Base-by-base conservation (phyloP, 176 grass and related monocot species). In the Rhynchospora pubera region DNA sequence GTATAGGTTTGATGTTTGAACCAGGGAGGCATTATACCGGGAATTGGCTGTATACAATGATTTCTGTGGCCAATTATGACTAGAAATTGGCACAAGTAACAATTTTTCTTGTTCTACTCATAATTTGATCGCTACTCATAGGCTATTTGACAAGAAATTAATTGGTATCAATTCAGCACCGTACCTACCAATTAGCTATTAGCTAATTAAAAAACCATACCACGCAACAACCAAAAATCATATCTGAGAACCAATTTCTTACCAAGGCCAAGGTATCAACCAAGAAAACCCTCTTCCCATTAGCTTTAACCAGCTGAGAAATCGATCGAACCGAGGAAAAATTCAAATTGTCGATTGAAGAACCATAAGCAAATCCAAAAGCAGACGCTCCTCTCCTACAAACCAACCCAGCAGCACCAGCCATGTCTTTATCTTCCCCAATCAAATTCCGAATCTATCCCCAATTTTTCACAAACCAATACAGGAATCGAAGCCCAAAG, bases 261-360 rank as follows among this genome's bases (percentile, higher is more conserved):
- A 98, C 95, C 79, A 94, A 87, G 6, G 92, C 92, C 83, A 98
- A 88, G 72, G 95, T 98, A 85, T 98, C 92, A 51, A 98, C 90
- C 81, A 94, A 89, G 90, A 88, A 98, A 48, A 85, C 95, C 60
- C 85, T 88, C 11, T 87, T 91, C 42, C 90, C 92, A 83, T 94
- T 97, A 61, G 87, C 91, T 87, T 97, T 92, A 52, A 94, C 89
- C 81, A 98, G 95, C 90, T 98, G 92, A 44, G 92, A 94, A 53
- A 98, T 87, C 78, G 21, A 42, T 59, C 92, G 88, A 3, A 73
- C 42, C 14, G 74, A 77, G 2, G 51, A 53, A 53, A 75, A 47
- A 75, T 62, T 75, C 65, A 84, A 84, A 75, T 84, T 84, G 30
- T 84, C 56, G 6, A 75, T 75, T 14, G 82, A 62, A n/a, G 69